Evolutionary conservation across 202 grass and related monocot genomes (phyloP), one percentile per base, ranked within the genome.

Genomic region (Digitaria exilis): DNA sequence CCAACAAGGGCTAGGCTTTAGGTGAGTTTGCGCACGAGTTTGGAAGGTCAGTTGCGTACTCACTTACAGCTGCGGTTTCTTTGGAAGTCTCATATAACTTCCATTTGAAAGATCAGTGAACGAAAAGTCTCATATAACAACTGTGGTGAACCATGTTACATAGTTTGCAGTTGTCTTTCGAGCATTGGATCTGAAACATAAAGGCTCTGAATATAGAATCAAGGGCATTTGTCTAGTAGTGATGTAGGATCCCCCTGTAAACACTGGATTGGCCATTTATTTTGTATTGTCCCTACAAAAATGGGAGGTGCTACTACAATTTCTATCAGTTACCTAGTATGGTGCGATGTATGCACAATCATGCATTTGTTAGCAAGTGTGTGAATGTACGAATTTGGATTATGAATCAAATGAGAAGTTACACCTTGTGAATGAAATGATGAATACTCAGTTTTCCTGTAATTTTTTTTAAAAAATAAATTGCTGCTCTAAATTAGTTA

Each of bases 1-100:
- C 25, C 18, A 52, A 25, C 54, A 79, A 65, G 52, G 41, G 29
- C 52, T 71, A 70, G 41, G 19, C 56, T 83, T 39, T 46, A 46
- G 44, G 13, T 46, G 44, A 44, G 43, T 13, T 46, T 46, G 44
- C 5, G 4, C 25, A 37, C 19, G 14, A 41, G 34, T 10, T 67
- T 32, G 4, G 15, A 6, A 54, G 65, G 1, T 57, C 34, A 41
- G 9, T 41, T 4, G 5, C 34, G 14, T 22, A n/a, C n/a, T n/a
- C n/a, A n/a, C n/a, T n/a, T n/a, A 41, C 19, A 66, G n/a, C 61
- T 2, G 9, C 13, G 9, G 43, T 13, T 45, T 13, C 43, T 45
- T 45, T 57, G 24, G 72, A 75, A 25, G 72, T 58, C 32, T 75
- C 72, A 60, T 26, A 76, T 6, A 9, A 43, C 42, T 43, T 43